Evolutionary conservation across 2,329 filamentous ascomycete genomes (phyloP), one percentile per base, ranked within the genome.

Genomic region (Trichophyton rubrum): DNA sequence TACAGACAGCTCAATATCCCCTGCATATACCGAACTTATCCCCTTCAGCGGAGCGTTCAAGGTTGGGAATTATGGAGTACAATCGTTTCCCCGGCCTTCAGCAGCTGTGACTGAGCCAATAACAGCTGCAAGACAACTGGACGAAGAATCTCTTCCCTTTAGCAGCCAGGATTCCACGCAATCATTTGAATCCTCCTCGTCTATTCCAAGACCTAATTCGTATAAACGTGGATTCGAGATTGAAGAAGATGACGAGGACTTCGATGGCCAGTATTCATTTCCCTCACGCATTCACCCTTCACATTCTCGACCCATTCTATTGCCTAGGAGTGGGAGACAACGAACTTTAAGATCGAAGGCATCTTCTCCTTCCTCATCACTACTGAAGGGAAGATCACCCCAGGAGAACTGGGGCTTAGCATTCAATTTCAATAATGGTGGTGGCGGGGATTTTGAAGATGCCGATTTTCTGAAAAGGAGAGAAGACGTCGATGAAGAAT

Each of bases 21-120:
- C 67, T 3, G 64, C 69, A 5, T 67, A 40, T 77, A 81, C 68
- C 35, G 90, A 93, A 69, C 78, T 95, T 3, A 76, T 86, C 6
- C 89, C 90, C 0, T 95, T 90, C 70, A 92, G 89, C 70, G 90
- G 89, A 27, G 80, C 93, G 65, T 81, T 89, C 75, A 90, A 85
- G 68, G 79, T 88, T 60, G 88, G 88, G 43, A 88, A 88, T 0
- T 74, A 86, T 47, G 81, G 80, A 33, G 76, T 80, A 30, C 86
- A 90, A 69, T 61, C 66, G 13, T 66, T 67, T 78, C 82, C 13
- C 71, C 76, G 22, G 73, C 68, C 67, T 64, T 51, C 65, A 63
- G 57, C 58, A 62, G 35, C 62, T 22, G 56, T 63, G 38, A 56
- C 63, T 65, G 59, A 72, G 66, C 69, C 72, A 68, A 33, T 20